A percentile compares a stretch with the other conserved stretches of the same genome.
These are phyloP conservation scores for Podila horticola DNA, from an alignment of 192 early-diverging fungal genomes.

Conservation along the genomic window DNA sequence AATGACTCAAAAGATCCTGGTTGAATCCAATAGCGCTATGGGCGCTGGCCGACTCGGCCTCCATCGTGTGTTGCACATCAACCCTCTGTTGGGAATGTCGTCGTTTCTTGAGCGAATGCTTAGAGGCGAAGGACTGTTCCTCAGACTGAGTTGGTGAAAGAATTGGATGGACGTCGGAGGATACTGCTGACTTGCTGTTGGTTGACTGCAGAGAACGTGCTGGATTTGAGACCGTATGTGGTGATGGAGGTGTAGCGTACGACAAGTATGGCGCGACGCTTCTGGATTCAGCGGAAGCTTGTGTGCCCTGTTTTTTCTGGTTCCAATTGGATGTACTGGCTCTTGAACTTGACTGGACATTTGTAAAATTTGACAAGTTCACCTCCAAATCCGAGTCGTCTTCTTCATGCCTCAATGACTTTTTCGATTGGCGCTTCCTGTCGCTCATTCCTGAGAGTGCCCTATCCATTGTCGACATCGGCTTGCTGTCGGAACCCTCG, in stretches of 20 bases:
- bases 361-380: neutral
- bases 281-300: neutral
- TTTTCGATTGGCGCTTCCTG: constrained; percentile 34
- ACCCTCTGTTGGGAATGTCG: neutral
- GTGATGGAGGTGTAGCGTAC: no score
- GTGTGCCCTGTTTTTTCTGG: neutral
- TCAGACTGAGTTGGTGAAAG: neutral
- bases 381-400: neutral
- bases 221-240: no score
- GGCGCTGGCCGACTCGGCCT: neutral
- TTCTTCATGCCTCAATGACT: constrained; percentile 14
- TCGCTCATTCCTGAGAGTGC: constrained; percentile 45
- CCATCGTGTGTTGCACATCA: neutral
- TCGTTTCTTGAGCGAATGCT: neutral
- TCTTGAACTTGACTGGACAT: neutral
- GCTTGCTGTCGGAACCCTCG: constrained; percentile 2
- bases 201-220: no score
- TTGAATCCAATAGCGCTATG: constrained; percentile 11
- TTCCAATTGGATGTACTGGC: neutral
- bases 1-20: constrained; percentile 28
- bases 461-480: constrained; percentile 49
- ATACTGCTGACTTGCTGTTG: no score
- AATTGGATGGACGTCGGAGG: neutral
- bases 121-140: neutral
- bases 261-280: neutral